These are phyloP conservation scores for Imleria badia DNA, from an alignment of 768 basidiomycete species.

Conservation along the genomic window DNA sequence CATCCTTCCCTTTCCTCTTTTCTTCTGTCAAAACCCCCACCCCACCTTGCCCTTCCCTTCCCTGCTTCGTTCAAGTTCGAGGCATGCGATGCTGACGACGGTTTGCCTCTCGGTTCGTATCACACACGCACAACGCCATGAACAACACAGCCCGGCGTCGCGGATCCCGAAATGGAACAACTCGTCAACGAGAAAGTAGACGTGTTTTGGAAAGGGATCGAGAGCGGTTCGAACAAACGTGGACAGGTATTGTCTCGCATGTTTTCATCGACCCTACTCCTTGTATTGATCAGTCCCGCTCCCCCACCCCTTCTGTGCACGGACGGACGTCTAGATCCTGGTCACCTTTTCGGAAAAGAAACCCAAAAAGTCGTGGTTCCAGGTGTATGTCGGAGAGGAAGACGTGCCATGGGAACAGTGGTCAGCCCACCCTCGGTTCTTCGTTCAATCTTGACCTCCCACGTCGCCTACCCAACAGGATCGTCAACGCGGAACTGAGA, in stretches of 20 bases:
- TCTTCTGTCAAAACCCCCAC: neutral
- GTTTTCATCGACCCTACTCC: neutral
- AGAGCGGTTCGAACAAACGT: conserved; percentile 57
- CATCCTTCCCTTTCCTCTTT: no score
- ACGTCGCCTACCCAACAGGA: conserved; percentile 41
- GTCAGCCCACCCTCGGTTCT: conserved; percentile 36
- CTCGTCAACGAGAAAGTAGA: conserved; percentile 78
- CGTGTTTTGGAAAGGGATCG: conserved; percentile 74
- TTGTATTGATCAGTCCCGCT: conserved; percentile 20
- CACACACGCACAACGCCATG: neutral
- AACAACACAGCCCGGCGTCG: conserved; percentile 64
- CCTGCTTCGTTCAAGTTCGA: neutral
- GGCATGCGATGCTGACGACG: neutral
- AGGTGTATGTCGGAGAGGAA: conserved; percentile 69
- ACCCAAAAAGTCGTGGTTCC: conserved; percentile 78
- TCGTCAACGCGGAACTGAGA: conserved; percentile 75
- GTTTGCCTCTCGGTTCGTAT: neutral
- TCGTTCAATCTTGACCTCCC: neutral
- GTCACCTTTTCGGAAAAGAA: conserved; percentile 78
- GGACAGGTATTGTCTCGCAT: conserved; percentile 53
- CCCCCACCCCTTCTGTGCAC: neutral
- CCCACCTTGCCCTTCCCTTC: neutral
- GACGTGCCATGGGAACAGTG: conserved; percentile 89
- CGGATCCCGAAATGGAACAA: conserved; percentile 68
- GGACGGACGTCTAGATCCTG: conserved; percentile 41